Conservation (phyloP, 75 land plant species). For the Ceratopteris richardii region DNA sequence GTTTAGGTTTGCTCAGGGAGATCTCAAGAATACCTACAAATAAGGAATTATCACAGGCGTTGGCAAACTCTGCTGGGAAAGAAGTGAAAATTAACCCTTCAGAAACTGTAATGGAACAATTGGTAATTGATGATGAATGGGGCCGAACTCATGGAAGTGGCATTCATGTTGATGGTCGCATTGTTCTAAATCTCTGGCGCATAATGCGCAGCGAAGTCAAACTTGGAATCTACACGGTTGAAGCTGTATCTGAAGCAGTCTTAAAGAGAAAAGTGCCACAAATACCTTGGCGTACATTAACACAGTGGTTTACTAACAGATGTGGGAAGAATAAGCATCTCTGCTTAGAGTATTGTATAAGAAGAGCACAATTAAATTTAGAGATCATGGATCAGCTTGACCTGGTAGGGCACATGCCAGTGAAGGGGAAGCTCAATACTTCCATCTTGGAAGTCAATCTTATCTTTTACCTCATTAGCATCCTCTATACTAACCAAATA, state of each 20-base stretch:
- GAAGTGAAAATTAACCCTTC: too few relatives aligned
- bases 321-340: constrained; percentile 47
- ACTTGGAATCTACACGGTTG: constrained; percentile 72
- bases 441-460: too few relatives aligned
- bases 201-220: constrained; percentile 84
- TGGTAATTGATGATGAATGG: constrained; percentile 86
- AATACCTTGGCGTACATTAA: constrained; percentile 44
- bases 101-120: neutral
- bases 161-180: constrained; percentile 79
- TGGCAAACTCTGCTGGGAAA: constrained; percentile 3
- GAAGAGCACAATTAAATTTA: constrained; percentile 66
- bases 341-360: constrained; percentile 53
- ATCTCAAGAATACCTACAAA: constrained; percentile 63
- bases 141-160: constrained; percentile 96
- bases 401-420: constrained; percentile 32
- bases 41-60: constrained; percentile 2
- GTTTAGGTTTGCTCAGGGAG: constrained; percentile 50
- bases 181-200: constrained; percentile 88
- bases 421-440: neutral
- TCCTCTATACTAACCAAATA: too few relatives aligned
- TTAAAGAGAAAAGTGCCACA: constrained; percentile 63
- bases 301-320: constrained; percentile 68
- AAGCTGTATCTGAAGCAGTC: constrained; percentile 89
- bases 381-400: constrained; percentile 86
- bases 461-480: too few relatives aligned